Evolutionary conservation across 352 stramenopile species (phyloP).

Genomic region (Phytophthora idaei): DNA sequence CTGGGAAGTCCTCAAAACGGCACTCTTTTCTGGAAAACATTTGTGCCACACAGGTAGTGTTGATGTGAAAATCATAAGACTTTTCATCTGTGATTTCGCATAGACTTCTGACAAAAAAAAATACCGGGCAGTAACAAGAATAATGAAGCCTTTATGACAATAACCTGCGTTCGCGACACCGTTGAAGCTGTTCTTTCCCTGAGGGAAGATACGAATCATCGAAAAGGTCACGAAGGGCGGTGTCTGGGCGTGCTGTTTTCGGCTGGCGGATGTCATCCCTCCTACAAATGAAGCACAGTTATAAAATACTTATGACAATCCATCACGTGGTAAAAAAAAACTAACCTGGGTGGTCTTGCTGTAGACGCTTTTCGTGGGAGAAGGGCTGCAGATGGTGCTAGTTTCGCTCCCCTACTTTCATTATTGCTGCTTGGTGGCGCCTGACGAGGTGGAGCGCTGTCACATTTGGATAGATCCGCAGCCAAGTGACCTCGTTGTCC

Average conservation of each 20-base stretch:
- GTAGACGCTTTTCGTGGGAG: slow-evolving; percentile 22
- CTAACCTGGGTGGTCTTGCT: slow-evolving; percentile 18
- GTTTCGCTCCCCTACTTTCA: slow-evolving; percentile 11
- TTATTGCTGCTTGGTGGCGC: slow-evolving; percentile 21
- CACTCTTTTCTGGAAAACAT: too few species aligned
- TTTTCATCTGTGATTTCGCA: too few species aligned
- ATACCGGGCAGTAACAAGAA: too few species aligned
- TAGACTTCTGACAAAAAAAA: too few species aligned
- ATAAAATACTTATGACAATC: neutral
- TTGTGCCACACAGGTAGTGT: too few species aligned
- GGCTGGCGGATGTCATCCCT: slow-evolving; percentile 9
- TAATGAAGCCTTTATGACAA: neutral
- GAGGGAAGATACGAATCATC: slow-evolving; percentile 66
- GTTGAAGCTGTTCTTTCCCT: slow-evolving; percentile 59
- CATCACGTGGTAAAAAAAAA: too few species aligned
- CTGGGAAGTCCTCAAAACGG: too few species aligned
- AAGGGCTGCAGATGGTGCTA: slow-evolving; percentile 1
- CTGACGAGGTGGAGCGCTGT: slow-evolving; percentile 26
- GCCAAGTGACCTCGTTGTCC: slow-evolving; percentile 60
- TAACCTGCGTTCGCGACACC: slow-evolving; percentile 34
- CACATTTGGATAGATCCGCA: slow-evolving; percentile 53
- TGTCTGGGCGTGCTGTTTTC: slow-evolving; percentile 24
- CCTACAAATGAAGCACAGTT: neutral
- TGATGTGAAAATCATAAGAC: too few species aligned
- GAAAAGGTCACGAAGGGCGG: slow-evolving; percentile 51